Base-by-base conservation (phyloP, 2,329 filamentous ascomycete genomes). In the Eurotiales sp. region DNA sequence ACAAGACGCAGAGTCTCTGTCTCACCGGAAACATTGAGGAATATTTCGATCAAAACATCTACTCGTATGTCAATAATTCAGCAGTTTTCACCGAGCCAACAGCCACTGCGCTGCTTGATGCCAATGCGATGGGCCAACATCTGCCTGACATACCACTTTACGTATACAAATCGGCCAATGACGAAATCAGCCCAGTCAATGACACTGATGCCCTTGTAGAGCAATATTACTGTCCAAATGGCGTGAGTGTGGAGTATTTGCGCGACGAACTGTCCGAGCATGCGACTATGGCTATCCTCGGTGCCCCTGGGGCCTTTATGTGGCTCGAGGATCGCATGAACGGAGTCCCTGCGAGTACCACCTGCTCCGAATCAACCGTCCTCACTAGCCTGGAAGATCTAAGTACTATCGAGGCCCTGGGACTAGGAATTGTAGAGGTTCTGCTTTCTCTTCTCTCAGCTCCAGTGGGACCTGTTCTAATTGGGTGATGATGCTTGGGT, bases 141-240 rank as follows among this genome's bases (percentile, higher is more conserved):
- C 61, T 69, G 0, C 78, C 77, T 0, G 54, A 64, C 10, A 75
- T 78, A 59, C 77, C 78, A 0, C 47, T 80, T 6, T 76, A 76
- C 53, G 59, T 77, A 3, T 80, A 80, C 61, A 80, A 80, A 54
- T 73, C 76, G 0, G 68, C 74, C 15, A 53, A 59, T 2, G 77
- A 81, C 32, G 71, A 79, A 48, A 62, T 77, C 45, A 73, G 69
- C 7, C 63, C 66, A 3, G 63, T 77, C 3, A 62, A 56, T 4
- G 71, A 74, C 25, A 77, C 72, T 2, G 76, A 80, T 48, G 63
- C 54, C 0, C 56, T 78, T 15, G 67, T 78, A 0, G 48, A 64
- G 0, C 8, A 34, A 14, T 57, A 61, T 12, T 58, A 61, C 14
- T 79, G 76, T 50, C 55, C 49, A 0, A 62, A 58, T 3, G 72